Percentiles rank a stretch among this genome's conserved stretches.
Evolutionary conservation across 495 filamentous ascomycete species (phyloP).

Genomic region (Hypoxylon rickii): DNA sequence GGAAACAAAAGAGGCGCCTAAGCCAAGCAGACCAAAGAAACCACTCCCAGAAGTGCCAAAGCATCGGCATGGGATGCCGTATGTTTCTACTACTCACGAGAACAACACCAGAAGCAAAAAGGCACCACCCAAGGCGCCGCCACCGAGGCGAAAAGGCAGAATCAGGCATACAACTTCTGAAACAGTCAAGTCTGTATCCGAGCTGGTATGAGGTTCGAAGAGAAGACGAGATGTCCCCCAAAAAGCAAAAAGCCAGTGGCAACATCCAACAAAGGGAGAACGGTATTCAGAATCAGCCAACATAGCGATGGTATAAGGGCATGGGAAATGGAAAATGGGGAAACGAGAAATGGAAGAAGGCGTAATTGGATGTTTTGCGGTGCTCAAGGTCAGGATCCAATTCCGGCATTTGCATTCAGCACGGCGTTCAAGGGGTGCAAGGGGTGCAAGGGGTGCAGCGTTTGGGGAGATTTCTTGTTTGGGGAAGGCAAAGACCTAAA

Average conservation of each 20-base stretch:
- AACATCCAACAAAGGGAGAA: too few species aligned
- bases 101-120: constrained; percentile 48
- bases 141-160: constrained; percentile 53
- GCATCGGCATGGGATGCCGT: constrained; percentile 53
- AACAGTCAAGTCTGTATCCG: constrained; percentile 29
- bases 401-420: constrained; percentile 37
- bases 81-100: constrained; percentile 36
- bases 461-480: too few species aligned
- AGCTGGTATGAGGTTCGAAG: constrained; percentile 14
- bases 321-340: constrained; percentile 7
- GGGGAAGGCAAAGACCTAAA: too few species aligned
- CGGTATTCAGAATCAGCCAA: constrained; percentile 11
- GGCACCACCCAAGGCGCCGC: constrained; percentile 59
- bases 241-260: too few species aligned
- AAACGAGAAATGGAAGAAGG: too few species aligned
- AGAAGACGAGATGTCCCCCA: too few species aligned
- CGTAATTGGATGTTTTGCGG: constrained; percentile 16
- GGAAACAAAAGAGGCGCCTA: constrained; percentile 25
- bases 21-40: constrained; percentile 44
- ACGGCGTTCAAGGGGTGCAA: constrained; percentile 14
- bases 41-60: constrained; percentile 52
- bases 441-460: not conserved
- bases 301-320: constrained; percentile 19
- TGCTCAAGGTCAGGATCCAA: constrained; percentile 18
- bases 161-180: constrained; percentile 38